Conservation (phyloP, 202 grass and related monocot species). For the Sporobolus alterniflorus region DNA sequence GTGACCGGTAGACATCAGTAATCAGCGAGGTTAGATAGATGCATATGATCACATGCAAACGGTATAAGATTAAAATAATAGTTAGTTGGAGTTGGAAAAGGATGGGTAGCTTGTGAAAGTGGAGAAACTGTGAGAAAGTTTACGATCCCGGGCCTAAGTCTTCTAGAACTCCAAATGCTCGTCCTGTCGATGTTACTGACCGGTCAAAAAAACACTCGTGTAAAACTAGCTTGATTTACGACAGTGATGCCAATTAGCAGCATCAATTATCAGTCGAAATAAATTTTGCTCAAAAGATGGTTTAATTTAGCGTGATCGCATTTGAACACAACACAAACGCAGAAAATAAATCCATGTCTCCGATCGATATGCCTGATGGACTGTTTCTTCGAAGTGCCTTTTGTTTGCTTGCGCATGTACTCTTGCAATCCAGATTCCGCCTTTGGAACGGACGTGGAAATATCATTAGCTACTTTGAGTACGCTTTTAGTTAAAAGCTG, state of each 20-base stretch:
- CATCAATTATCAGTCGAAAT: not conserved
- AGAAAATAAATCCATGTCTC: not conserved
- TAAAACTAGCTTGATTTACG: not conserved
- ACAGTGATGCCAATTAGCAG: not conserved
- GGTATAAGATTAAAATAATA: slow-evolving; percentile 59
- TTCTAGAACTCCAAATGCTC: slow-evolving; percentile 29
- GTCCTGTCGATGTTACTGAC: not conserved
- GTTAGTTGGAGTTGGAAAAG: slow-evolving; percentile 66
- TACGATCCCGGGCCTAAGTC: not conserved
- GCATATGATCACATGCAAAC: slow-evolving; percentile 52
- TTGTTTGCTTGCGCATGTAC: slow-evolving; percentile 28
- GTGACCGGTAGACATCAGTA: slow-evolving; percentile 41
- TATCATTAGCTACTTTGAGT: slow-evolving; percentile 41
- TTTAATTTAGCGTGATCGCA: too few species aligned
- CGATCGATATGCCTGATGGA: slow-evolving; percentile 20
- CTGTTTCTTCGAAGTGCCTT: slow-evolving; percentile 4
- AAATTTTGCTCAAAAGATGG: not conserved
- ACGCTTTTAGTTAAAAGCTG: slow-evolving; percentile 47
- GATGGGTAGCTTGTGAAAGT: slow-evolving; percentile 50
- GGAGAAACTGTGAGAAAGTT: slow-evolving; percentile 20
- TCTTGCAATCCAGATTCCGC: slow-evolving; percentile 35
- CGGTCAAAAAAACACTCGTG: not conserved
- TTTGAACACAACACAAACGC: not conserved
- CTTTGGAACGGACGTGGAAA: slow-evolving; percentile 23
- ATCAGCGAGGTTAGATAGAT: slow-evolving; percentile 34